Conservation (phyloP, 371 early-diverging fungal species). For the Chytridiales sp. region DNA sequence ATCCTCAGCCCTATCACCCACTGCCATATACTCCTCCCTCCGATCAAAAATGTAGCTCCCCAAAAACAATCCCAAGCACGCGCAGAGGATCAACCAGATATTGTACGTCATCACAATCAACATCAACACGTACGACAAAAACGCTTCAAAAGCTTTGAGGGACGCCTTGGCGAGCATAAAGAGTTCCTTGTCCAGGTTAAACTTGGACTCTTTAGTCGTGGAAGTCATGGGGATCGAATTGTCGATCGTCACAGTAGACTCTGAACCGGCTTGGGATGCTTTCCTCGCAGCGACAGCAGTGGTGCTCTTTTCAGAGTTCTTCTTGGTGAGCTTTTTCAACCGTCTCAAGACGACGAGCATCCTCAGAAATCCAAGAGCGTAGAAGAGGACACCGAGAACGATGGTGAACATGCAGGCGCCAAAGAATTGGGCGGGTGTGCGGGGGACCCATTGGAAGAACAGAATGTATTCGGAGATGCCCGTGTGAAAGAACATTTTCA, state of each 20-base stretch:
- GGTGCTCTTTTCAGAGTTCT: too few species aligned
- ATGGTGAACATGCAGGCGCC: constrained; percentile 18
- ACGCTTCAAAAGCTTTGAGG: not conserved
- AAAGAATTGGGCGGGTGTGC: constrained; percentile 28
- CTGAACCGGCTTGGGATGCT: too few species aligned
- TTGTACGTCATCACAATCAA: constrained; percentile 16
- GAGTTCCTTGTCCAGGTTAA: too few species aligned
- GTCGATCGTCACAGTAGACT: too few species aligned
- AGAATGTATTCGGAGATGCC: constrained; percentile 55
- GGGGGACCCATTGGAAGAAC: constrained; percentile 37
- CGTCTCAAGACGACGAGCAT: too few species aligned
- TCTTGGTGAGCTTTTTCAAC: too few species aligned
- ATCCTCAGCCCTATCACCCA: too few species aligned
- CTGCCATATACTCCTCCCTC: too few species aligned
- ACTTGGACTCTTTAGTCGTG: too few species aligned
- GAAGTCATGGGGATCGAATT: too few species aligned
- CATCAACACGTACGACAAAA: constrained; percentile 4
- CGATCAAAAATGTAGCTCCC: constrained; percentile 1
- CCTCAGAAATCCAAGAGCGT: too few species aligned
- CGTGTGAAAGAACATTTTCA: constrained; percentile 50
- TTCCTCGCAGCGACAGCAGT: too few species aligned
- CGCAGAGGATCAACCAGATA: constrained; percentile 9
- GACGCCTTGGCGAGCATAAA: not conserved
- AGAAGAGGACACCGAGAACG: constrained; percentile 5
- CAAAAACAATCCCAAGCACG: not conserved